Conservation (phyloP, 129 eudicot species). For the Flaveria linearis region DNA sequence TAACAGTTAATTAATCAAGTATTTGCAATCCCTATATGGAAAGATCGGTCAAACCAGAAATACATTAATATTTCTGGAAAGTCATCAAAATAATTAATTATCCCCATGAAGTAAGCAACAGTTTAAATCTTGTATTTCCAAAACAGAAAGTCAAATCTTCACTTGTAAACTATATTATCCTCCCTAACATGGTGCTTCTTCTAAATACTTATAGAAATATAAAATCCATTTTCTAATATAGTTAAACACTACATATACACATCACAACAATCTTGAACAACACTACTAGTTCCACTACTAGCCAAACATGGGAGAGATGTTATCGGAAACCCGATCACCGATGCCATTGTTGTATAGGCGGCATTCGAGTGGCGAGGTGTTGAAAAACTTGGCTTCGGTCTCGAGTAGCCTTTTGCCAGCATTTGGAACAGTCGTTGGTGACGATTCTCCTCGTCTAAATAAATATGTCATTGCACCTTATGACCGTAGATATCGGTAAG, state of each 20-base stretch:
- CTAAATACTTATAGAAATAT: not conserved
- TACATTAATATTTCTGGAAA: constrained; percentile 5
- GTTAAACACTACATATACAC: constrained; percentile 20
- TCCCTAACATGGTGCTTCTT: constrained; percentile 20
- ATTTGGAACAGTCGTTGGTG: constrained; percentile 67
- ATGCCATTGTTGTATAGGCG: constrained; percentile 50
- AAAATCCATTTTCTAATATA: not conserved
- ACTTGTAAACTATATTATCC: constrained; percentile 33
- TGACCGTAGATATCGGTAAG: constrained; percentile 71
- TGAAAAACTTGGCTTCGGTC: constrained; percentile 55
- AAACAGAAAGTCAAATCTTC: constrained; percentile 37
- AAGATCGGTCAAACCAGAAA: not conserved
- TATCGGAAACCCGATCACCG: constrained; percentile 42
- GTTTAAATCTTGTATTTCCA: constrained; percentile 33
- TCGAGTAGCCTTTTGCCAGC: constrained; percentile 84
- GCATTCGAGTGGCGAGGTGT: constrained; percentile 48
- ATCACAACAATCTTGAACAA: constrained; percentile 16
- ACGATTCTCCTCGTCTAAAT: constrained; percentile 37
- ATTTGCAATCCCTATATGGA: not conserved
- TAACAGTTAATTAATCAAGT: not conserved
- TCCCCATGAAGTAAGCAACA: constrained; percentile 31
- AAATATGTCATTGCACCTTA: constrained; percentile 67
- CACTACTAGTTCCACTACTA: not conserved
- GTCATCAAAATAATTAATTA: constrained; percentile 13
- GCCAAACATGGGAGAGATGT: constrained; percentile 14